Percentiles rank a stretch among this genome's conserved stretches.
Conservation (phyloP, 305 asterid genomes). For the Stenogyne calaminthoides region DNA sequence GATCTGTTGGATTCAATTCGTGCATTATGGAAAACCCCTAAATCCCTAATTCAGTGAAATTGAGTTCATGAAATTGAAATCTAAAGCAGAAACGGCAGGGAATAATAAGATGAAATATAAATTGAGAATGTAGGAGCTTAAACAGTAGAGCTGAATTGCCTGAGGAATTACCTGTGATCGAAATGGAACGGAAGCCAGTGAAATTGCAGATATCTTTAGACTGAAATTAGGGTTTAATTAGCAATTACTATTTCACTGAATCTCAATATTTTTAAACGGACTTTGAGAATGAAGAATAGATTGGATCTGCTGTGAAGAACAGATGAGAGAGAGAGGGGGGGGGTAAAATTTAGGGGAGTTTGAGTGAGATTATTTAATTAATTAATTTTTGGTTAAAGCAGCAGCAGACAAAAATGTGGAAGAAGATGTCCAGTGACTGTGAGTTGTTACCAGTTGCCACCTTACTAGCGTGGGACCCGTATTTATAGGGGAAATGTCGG, state of each 20-base stretch:
- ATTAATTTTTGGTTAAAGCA: conserved; percentile 20
- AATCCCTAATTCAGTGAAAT: conserved; percentile 29
- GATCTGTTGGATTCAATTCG: conserved; percentile 47
- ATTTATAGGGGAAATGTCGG: no score
- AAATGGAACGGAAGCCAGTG: not conserved
- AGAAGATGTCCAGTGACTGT: no score
- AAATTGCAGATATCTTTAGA: not conserved
- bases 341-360: not conserved
- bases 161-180: conserved; percentile 44
- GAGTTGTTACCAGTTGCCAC: no score
- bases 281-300: conserved; percentile 21
- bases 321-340: not conserved
- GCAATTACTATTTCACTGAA: not conserved
- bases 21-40: conserved; percentile 38
- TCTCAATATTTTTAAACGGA: not conserved
- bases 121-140: not conserved
- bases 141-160: not conserved
- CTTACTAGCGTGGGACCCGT: no score
- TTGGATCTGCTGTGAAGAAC: conserved; percentile 28
- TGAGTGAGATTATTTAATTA: not conserved
- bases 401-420: not conserved
- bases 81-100: not conserved
- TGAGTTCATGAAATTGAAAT: conserved; percentile 23
- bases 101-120: no score
- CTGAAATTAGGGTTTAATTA: not conserved